Percentiles rank a stretch among this genome's conserved stretches.
Conservation (phyloP, 805 yeast genomes). For the Debaryomyces hansenii region DNA sequence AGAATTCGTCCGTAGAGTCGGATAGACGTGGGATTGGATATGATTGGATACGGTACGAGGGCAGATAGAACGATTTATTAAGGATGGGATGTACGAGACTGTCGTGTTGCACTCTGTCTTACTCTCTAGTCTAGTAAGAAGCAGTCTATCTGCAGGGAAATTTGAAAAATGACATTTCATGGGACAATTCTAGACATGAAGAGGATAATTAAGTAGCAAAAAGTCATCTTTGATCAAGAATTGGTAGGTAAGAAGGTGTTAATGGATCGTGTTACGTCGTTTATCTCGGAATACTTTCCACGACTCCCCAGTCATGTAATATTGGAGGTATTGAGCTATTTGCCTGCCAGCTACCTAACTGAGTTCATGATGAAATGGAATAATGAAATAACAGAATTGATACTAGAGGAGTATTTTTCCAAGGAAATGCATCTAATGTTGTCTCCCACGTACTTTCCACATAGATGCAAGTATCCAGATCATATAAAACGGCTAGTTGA, state of each 20-base stretch:
- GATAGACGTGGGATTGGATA: no score
- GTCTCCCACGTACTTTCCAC: slow-evolving; percentile 28
- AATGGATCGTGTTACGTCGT: not conserved
- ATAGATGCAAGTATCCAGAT: slow-evolving; percentile 2
- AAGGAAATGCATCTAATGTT: slow-evolving; percentile 34
- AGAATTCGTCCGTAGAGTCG: no score
- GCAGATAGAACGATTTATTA: no score
- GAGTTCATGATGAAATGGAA: slow-evolving; percentile 24
- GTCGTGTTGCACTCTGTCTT: no score
- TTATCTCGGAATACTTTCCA: slow-evolving; percentile 8
- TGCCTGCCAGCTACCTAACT: slow-evolving; percentile 20
- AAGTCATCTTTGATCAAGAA: no score
- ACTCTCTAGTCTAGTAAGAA: no score
- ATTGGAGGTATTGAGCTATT: slow-evolving; percentile 12
- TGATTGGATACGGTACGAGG: no score
- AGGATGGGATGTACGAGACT: no score
- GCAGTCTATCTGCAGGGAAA: no score
- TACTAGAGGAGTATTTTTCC: slow-evolving; percentile 25
- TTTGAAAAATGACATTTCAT: no score
- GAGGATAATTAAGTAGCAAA: no score
- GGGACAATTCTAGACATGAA: no score
- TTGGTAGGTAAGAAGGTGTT: not conserved
- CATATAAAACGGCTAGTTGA: slow-evolving; percentile 8
- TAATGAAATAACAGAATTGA: slow-evolving; percentile 13
- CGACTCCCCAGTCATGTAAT: slow-evolving; percentile 24